Evolutionary conservation across 2,329 filamentous ascomycete genomes (phyloP).

Genomic region (Ceratocystis albifundus): DNA sequence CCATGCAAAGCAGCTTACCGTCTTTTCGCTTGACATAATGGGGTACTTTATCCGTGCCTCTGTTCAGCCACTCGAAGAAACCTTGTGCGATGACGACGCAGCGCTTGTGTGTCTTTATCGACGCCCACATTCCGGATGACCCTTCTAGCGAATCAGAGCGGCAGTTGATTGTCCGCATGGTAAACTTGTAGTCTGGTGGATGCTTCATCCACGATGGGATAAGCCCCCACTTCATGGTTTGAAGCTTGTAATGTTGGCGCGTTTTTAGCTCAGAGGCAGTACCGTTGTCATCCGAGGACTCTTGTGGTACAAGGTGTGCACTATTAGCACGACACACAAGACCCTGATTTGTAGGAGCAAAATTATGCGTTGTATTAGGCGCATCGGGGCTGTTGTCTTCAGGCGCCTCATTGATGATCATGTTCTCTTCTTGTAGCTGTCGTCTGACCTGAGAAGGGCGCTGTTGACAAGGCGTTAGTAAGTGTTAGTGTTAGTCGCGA

Average conservation of each 20-base stretch:
- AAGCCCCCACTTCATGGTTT: constrained; percentile 93
- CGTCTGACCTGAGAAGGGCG: constrained; percentile 63
- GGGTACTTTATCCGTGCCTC: constrained; percentile 68
- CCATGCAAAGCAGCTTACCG: constrained; percentile 73
- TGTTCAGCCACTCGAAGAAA: constrained; percentile 94
- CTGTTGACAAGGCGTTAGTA: constrained; percentile 34
- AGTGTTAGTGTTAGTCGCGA: constrained; percentile 31
- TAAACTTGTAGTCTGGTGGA: constrained; percentile 61
- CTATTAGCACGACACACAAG: constrained; percentile 67
- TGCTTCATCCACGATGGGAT: constrained; percentile 89
- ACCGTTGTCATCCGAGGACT: constrained; percentile 39
- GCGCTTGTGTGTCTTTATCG: constrained; percentile 79
- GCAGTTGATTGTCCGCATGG: constrained; percentile 90
- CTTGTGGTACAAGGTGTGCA: constrained; percentile 26
- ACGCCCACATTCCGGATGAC: constrained; percentile 75
- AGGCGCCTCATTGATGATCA: constrained; percentile 60
- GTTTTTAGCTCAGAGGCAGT: constrained; percentile 4
- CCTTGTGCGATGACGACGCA: constrained; percentile 83
- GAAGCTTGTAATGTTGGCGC: constrained; percentile 60
- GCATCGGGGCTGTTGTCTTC: constrained; percentile 52
- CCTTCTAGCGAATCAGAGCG: constrained; percentile 73
- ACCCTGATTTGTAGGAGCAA: constrained; percentile 77
- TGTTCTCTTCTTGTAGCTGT: constrained; percentile 60
- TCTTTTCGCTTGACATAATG: constrained; percentile 76
- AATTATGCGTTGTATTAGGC: constrained; percentile 74